A percentile compares a stretch with the other conserved stretches of the same genome.
Conservation (phyloP, 1,284 basidiomycete species). For the Austroboletus novae-zelandiae region DNA sequence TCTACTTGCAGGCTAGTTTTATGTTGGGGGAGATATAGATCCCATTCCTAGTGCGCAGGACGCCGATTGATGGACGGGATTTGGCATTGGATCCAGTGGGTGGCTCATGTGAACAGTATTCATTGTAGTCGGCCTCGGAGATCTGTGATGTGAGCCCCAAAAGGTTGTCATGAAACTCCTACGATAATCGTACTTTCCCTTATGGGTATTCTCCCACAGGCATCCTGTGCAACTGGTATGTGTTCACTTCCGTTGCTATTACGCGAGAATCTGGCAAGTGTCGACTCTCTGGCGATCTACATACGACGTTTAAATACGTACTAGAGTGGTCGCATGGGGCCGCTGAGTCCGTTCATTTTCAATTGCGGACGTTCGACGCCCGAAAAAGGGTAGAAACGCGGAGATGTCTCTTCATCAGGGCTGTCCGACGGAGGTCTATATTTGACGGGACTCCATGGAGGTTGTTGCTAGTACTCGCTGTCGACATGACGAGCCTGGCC, state of each 20-base stretch:
- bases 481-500: conserved; percentile 24
- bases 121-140: background rate
- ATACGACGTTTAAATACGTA: conserved; percentile 28
- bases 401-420: conserved; percentile 24
- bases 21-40: conserved; percentile 11
- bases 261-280: conserved; percentile 21
- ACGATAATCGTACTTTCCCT: conserved; percentile 6
- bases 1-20: background rate
- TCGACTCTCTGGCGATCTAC: conserved; percentile 21
- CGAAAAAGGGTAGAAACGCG: conserved; percentile 24
- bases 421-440: conserved; percentile 11
- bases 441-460: conserved; percentile 13
- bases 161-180: background rate
- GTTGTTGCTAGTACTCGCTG: conserved; percentile 6
- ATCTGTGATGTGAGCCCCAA: background rate
- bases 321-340: conserved; percentile 11
- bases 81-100: no score
- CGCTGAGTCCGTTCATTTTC: conserved; percentile 29
- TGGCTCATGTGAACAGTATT: background rate
- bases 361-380: conserved; percentile 31
- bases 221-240: background rate
- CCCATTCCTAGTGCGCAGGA: conserved; percentile 14
- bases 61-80: conserved; percentile 7
- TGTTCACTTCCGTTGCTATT: conserved; percentile 30
- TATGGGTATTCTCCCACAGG: conserved; percentile 9